Base-by-base conservation (phyloP, 768 basidiomycete genomes). In the Chalciporus pseudorubinellus region DNA sequence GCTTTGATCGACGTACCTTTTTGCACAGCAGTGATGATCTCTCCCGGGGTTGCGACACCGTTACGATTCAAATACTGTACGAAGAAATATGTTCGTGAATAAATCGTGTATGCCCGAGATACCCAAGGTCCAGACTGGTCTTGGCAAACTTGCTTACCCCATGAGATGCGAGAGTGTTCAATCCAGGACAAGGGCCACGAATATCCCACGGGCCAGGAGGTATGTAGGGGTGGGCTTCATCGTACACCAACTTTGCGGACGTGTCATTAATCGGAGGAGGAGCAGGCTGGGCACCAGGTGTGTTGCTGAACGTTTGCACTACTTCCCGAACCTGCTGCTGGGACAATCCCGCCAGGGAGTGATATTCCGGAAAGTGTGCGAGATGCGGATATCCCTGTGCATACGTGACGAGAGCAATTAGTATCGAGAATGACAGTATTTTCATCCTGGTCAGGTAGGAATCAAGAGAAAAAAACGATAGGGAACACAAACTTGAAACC, bases 91-190 rank as follows among this genome's bases (percentile, higher is more conserved):
- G n/a, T n/a, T n/a, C n/a, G n/a, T n/a, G n/a, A n/a, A n/a, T n/a
- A 3, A 24, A 24, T 2, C 6, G 16, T 4, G 13, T 43, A n/a
- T n/a, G 31, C n/a, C n/a, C n/a, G 40, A 13, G 8, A 13, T 26
- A 33, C 46, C 41, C 20, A 1, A 10, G 6, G 6, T 41, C 20
- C 5, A 29, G 50, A 2, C 34, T 24, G 3, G 14, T n/a, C n/a
- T n/a, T n/a, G n/a, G n/a, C n/a, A n/a, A 6, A 18, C 26, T 46
- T 6, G 42, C 64, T 51, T 14, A 66, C 63, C n/a, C 63, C 63
- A 10, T 64, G 63, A 58, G 60, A 57, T 10, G 64, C 60, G 1
- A 64, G 39, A 6, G 64, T 66, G 26, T 64, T 64, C 47, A 64
- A 34, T 46, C 60, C 63, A 0, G 63, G 60, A 36, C 55, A 64